phyloP scores from a whole-genome alignment of 2,329 filamentous ascomycete genomes.

The Diaporthe batatas region DNA sequence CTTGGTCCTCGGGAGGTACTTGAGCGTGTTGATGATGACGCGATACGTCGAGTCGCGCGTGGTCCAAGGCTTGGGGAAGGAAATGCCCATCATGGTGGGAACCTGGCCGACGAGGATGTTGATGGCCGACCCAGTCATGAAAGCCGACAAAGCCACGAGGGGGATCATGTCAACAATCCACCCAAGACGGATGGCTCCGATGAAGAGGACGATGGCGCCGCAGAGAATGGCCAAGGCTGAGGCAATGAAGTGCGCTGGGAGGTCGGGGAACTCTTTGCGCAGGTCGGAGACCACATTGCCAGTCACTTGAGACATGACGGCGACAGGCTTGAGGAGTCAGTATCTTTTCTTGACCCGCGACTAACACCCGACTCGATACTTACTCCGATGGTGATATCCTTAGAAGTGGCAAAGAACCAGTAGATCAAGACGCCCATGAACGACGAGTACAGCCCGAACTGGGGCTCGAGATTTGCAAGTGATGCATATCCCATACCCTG shows the following conservation, averaged over 20 bases:
- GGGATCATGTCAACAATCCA: constrained; percentile 96
- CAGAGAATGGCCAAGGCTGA: constrained; percentile 82
- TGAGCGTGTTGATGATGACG: constrained; percentile 86
- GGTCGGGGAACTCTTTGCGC: constrained; percentile 65
- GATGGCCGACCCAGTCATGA: constrained; percentile 96
- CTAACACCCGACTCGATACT: constrained; percentile 52
- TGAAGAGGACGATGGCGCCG: constrained; percentile 80
- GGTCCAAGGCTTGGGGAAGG: constrained; percentile 67
- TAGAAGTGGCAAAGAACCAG: constrained; percentile 98
- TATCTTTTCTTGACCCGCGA: constrained; percentile 30
- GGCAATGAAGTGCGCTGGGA: constrained; percentile 77
- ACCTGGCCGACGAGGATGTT: constrained; percentile 90
- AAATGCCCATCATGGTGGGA: constrained; percentile 83
- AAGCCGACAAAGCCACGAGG: constrained; percentile 89
- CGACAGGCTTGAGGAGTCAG: constrained; percentile 76
- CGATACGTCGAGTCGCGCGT: constrained; percentile 83
- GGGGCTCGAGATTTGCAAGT: constrained; percentile 81
- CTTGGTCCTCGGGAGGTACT: constrained; percentile 74
- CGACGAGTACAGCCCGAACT: constrained; percentile 93
- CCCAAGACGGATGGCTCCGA: constrained; percentile 84
- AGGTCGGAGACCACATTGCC: constrained; percentile 83
- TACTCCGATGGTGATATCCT: constrained; percentile 97
- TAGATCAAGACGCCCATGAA: constrained; percentile 97
- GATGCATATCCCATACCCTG: constrained; percentile 96
- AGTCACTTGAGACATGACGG: constrained; percentile 92